Percentiles rank a stretch among this genome's conserved stretches.
Conservation (phyloP, 2,329 filamentous ascomycete species). For the Coniochaeta hoffmannii region DNA sequence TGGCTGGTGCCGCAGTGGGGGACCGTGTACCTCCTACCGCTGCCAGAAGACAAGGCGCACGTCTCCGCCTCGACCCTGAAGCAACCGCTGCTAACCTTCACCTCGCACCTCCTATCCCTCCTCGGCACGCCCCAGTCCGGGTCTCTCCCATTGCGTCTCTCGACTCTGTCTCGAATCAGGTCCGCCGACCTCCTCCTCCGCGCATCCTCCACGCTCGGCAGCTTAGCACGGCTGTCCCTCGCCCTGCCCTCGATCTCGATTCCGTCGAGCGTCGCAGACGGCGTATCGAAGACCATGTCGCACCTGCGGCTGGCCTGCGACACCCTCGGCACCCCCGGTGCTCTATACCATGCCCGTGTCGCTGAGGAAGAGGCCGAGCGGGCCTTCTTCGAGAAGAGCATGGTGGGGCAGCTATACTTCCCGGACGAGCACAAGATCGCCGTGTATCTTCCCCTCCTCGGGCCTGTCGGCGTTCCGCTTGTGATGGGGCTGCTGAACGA, state of each 20-base stretch:
- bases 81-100: constrained; percentile 81
- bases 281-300: constrained; percentile 70
- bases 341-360: constrained; percentile 71
- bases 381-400: constrained; percentile 97
- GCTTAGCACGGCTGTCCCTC: constrained; percentile 74
- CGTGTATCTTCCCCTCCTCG: constrained; percentile 86
- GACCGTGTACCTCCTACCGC: constrained; percentile 52
- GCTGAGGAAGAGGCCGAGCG: constrained; percentile 86
- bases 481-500: constrained; percentile 80
- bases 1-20: constrained; percentile 99
- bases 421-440: constrained; percentile 98
- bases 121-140: constrained; percentile 78
- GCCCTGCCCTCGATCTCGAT: constrained; percentile 89
- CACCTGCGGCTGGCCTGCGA: constrained; percentile 74
- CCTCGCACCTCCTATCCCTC: constrained; percentile 80
- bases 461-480: constrained; percentile 84
- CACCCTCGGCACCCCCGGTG: constrained; percentile 56
- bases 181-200: constrained; percentile 80
- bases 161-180: constrained; percentile 77
- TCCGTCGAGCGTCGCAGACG: constrained; percentile 75
- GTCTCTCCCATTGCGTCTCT: constrained; percentile 77
- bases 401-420: constrained; percentile 98
- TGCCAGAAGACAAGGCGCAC: constrained; percentile 34
- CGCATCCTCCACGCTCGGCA: constrained; percentile 89
- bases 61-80: constrained; percentile 62